A percentile compares a stretch with the other conserved stretches of the same genome.
These are phyloP conservation scores for Cryptococcus sp. DNA, from an alignment of 1,284 basidiomycete species.

Conservation along the genomic window DNA sequence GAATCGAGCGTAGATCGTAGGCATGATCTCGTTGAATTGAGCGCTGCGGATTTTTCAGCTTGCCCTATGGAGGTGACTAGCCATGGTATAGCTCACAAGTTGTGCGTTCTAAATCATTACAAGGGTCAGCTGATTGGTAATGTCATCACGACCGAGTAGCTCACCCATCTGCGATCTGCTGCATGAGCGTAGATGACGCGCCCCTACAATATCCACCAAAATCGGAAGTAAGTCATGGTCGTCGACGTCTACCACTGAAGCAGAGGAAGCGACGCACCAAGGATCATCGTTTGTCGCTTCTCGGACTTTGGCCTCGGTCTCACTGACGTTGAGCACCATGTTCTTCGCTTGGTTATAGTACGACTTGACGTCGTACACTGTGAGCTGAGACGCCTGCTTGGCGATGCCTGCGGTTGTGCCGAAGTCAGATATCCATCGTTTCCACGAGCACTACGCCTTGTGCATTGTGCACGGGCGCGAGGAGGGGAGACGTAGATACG, in stretches of 20 bases:
- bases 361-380: constrained; percentile 86
- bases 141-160: constrained; percentile 42
- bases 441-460: neutral
- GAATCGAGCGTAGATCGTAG: constrained; percentile 88
- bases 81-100: constrained; percentile 27
- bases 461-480: neutral
- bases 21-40: constrained; percentile 99
- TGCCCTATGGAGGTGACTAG: neutral
- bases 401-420: constrained; percentile 40
- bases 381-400: constrained; percentile 53
- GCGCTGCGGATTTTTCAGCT: constrained; percentile 61
- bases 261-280: constrained; percentile 64
- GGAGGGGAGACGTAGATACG: neutral
- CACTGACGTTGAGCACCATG: constrained; percentile 84
- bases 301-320: constrained; percentile 95
- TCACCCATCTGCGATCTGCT: constrained; percentile 94
- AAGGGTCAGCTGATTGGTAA: neutral
- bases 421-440: neutral
- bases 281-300: constrained; percentile 98
- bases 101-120: constrained; percentile 33
- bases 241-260: neutral
- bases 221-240: constrained; percentile 7
- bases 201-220: constrained; percentile 65
- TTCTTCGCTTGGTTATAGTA: constrained; percentile 82
- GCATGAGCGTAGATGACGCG: constrained; percentile 96